These are phyloP conservation scores for Diplocarpon rosae DNA, from an alignment of 2,329 filamentous ascomycete genomes.

Conservation along the genomic window DNA sequence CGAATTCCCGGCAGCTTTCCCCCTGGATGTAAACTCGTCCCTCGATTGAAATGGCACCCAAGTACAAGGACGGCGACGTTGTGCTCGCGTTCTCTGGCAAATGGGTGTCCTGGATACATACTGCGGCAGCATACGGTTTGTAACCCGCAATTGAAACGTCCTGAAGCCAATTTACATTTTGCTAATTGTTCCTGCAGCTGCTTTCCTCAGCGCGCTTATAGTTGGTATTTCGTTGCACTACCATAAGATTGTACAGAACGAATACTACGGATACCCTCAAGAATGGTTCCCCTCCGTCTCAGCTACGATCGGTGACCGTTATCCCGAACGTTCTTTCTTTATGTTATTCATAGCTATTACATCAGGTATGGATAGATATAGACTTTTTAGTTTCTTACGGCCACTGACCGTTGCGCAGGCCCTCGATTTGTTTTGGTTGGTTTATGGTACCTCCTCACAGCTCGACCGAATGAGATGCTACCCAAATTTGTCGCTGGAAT, in stretches of 20 bases:
- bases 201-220: slow-evolving; percentile 76
- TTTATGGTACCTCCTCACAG: slow-evolving; percentile 84
- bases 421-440: slow-evolving; percentile 85
- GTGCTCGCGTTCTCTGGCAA: slow-evolving; percentile 64
- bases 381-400: not conserved
- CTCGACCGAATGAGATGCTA: slow-evolving; percentile 60
- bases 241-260: slow-evolving; percentile 94
- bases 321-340: slow-evolving; percentile 93
- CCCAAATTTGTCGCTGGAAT: slow-evolving; percentile 72
- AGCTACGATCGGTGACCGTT: slow-evolving; percentile 92
- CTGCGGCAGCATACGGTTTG: slow-evolving; percentile 67
- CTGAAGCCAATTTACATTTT: not conserved
- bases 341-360: slow-evolving; percentile 96
- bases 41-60: slow-evolving; percentile 32
- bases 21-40: slow-evolving; percentile 23
- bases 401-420: slow-evolving; percentile 37
- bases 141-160: slow-evolving; percentile 13
- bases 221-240: slow-evolving; percentile 79
- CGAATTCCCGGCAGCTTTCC: slow-evolving; percentile 21
- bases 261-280: slow-evolving; percentile 86
- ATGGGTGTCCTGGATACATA: slow-evolving; percentile 88
- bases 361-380: slow-evolving; percentile 48
- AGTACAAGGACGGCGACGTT: slow-evolving; percentile 46
- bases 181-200: slow-evolving; percentile 38
- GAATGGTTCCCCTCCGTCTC: slow-evolving; percentile 98